Evolutionary conservation across 2,329 filamentous ascomycete genomes (phyloP).

Genomic region (Colletotrichum filicis): DNA sequence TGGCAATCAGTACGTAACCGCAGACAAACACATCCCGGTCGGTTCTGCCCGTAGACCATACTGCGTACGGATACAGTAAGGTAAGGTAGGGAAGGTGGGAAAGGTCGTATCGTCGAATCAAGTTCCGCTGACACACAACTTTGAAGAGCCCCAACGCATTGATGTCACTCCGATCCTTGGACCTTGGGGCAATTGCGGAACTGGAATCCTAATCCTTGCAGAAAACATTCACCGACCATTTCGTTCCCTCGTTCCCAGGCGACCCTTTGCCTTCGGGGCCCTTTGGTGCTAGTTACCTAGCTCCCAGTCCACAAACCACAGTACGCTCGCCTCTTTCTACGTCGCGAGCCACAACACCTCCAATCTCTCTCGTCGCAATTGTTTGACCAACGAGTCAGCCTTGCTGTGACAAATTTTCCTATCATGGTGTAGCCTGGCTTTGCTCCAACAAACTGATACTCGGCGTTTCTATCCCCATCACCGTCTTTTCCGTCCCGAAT

Average conservation of each 20-base stretch:
- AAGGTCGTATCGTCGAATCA: constrained; percentile 22
- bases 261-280: neutral
- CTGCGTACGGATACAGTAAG: neutral
- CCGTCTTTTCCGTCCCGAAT: constrained; percentile 18
- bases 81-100: neutral
- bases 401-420: constrained; percentile 26
- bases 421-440: constrained; percentile 26
- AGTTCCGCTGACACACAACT: constrained; percentile 32
- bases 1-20: constrained; percentile 26
- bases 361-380: constrained; percentile 11
- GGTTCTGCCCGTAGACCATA: neutral
- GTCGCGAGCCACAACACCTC: neutral
- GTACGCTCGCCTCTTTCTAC: constrained; percentile 4
- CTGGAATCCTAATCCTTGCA: constrained; percentile 14
- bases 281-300: neutral
- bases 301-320: neutral
- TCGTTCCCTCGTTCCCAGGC: neutral
- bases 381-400: constrained; percentile 25
- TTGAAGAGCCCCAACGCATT: constrained; percentile 22
- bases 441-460: constrained; percentile 14
- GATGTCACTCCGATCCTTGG: constrained; percentile 23
- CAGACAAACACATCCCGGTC: neutral
- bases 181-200: neutral
- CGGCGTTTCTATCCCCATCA: constrained; percentile 15
- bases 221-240: constrained; percentile 23